Percentiles rank a stretch among this genome's conserved stretches.
Conservation (phyloP, 2,329 filamentous ascomycete genomes). For the Diaporthe batatas region DNA sequence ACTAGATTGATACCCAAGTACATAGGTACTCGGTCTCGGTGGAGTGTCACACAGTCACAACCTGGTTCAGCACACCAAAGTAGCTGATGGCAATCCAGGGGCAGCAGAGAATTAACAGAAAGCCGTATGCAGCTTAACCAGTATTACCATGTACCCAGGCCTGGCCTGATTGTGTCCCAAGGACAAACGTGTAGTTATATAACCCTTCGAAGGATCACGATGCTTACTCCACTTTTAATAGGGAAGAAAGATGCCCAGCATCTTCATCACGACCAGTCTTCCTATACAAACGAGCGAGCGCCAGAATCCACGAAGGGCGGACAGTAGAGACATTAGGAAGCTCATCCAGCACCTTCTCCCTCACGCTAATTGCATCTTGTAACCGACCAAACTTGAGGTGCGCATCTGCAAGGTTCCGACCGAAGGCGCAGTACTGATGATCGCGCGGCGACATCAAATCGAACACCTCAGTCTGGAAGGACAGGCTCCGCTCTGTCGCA, state of each 20-base stretch:
- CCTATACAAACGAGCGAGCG: background rate
- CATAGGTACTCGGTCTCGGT: no score
- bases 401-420: conserved; percentile 17
- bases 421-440: conserved; percentile 14
- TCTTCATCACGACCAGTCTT: background rate
- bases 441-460: conserved; percentile 19
- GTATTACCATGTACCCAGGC: background rate
- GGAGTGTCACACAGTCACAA: no score
- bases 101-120: background rate
- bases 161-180: no score
- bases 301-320: conserved; percentile 4
- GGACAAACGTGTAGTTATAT: background rate
- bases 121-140: no score
- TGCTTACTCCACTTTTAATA: background rate
- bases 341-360: conserved; percentile 17
- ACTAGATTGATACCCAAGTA: no score
- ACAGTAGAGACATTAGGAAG: background rate
- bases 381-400: background rate
- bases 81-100: no score
- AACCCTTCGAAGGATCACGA: no score
- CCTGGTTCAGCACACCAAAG: no score
- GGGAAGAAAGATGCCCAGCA: background rate
- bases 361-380: background rate
- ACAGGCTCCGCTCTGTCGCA: background rate
- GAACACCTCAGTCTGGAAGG: conserved; percentile 5